phyloP scores from a whole-genome alignment of 2,329 filamentous ascomycete genomes.

The Eurotiales sp. region DNA sequence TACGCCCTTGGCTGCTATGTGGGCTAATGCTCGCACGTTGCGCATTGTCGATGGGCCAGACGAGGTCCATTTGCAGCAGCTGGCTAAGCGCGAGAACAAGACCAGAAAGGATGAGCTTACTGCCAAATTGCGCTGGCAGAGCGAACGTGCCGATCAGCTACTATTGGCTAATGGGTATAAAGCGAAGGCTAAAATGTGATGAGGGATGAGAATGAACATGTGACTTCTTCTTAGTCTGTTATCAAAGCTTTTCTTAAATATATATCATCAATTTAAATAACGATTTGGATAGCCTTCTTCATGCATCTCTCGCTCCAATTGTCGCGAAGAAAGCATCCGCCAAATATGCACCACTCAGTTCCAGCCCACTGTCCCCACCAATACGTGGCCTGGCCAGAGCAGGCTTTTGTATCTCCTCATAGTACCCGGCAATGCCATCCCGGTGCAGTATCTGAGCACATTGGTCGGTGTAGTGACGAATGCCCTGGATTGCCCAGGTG shows the following conservation, averaged over 20 bases:
- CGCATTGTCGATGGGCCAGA: slow-evolving; percentile 90
- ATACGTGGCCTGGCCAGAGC: not conserved
- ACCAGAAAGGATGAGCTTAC: slow-evolving; percentile 42
- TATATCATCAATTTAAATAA: too few relatives aligned
- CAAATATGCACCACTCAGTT: not conserved
- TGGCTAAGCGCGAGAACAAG: slow-evolving; percentile 55
- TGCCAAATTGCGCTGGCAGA: slow-evolving; percentile 43
- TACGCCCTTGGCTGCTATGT: slow-evolving; percentile 82
- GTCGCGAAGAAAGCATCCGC: not conserved
- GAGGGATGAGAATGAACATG: too few relatives aligned
- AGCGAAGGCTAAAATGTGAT: slow-evolving; percentile 33
- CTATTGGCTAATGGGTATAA: slow-evolving; percentile 35
- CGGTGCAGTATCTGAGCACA: not conserved
- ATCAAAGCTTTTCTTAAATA: too few relatives aligned
- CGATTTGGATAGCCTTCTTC: too few relatives aligned
- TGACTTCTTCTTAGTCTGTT: too few relatives aligned
- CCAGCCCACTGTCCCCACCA: not conserved
- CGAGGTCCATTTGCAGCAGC: slow-evolving; percentile 74
- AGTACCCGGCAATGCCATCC: not conserved
- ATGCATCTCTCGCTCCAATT: not conserved
- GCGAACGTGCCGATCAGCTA: slow-evolving; percentile 34
- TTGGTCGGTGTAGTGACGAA: not conserved
- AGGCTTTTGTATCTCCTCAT: not conserved
- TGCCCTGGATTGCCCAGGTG: not conserved
- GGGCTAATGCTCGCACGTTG: slow-evolving; percentile 75